A percentile compares a stretch with the other conserved stretches of the same genome.
Conservation (phyloP, 176 grass and related monocot genomes). For the Hordeum vulgare region MorexV3_pseudomolecules_assembly NC_058521.1:504324964-504325463, state of each 20-base stretch:
- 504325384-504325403: not conserved
- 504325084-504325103: not conserved
- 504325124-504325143: not conserved
- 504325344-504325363: not conserved
- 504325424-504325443: not conserved
- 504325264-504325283: not conserved
- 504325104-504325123: too few relatives aligned
- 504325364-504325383: not conserved
- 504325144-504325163: not conserved
- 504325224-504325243: too few relatives aligned
- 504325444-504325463: not conserved
- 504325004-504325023: too few relatives aligned
- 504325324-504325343: not conserved
- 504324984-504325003: too few relatives aligned
- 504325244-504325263: too few relatives aligned
- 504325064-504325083: not conserved
- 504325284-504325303: not conserved
- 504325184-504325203: too few relatives aligned
- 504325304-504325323: not conserved
- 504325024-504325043: too few relatives aligned
- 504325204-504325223: too few relatives aligned
- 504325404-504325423: not conserved
- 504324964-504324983: too few relatives aligned
- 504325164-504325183: too few relatives aligned
- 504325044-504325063: too few relatives aligned